phyloP scores from a whole-genome alignment of 805 yeast genomes.

The Hermanozyma aechmeae region DNA sequence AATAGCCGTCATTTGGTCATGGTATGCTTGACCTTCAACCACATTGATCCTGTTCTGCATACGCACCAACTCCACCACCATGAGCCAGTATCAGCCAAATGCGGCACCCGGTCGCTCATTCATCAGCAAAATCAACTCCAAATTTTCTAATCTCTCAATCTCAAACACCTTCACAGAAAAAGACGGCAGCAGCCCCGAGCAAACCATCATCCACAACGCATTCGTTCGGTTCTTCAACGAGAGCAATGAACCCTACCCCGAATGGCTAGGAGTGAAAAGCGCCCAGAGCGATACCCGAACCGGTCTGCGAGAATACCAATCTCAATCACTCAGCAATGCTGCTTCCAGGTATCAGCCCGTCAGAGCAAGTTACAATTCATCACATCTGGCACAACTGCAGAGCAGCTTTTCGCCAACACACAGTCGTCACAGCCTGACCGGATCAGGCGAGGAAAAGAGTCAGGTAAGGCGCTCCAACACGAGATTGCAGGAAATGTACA shows the following conservation, averaged over 20 bases:
- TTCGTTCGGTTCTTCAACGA: slow-evolving; percentile 29
- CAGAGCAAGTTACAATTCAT: slow-evolving; percentile 12
- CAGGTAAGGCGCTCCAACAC: slow-evolving; percentile 26
- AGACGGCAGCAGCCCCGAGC: slow-evolving; percentile 29
- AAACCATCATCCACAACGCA: slow-evolving; percentile 34
- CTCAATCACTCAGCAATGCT: slow-evolving; percentile 1
- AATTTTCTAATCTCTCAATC: slow-evolving; percentile 27
- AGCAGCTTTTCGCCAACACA: not conserved
- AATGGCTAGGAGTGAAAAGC: slow-evolving; percentile 29
- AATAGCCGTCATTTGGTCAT: too few species aligned
- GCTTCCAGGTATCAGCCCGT: slow-evolving; percentile 16
- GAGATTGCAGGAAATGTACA: slow-evolving; percentile 30
- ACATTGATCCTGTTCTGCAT: too few species aligned
- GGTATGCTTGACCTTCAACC: too few species aligned
- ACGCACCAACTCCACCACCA: slow-evolving; percentile 2
- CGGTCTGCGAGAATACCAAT: slow-evolving; percentile 2
- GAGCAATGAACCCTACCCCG: slow-evolving; percentile 27
- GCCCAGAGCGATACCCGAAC: not conserved
- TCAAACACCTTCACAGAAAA: slow-evolving; percentile 19
- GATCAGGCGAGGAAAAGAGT: slow-evolving; percentile 5
- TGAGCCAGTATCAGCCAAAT: slow-evolving; percentile 15
- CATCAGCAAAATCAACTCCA: slow-evolving; percentile 26
- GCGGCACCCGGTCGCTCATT: slow-evolving; percentile 18
- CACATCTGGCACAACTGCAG: slow-evolving; percentile 3
- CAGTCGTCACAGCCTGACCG: not conserved